phyloP scores from a whole-genome alignment of 495 filamentous ascomycete genomes.

The Lophium mytilinum region DNA sequence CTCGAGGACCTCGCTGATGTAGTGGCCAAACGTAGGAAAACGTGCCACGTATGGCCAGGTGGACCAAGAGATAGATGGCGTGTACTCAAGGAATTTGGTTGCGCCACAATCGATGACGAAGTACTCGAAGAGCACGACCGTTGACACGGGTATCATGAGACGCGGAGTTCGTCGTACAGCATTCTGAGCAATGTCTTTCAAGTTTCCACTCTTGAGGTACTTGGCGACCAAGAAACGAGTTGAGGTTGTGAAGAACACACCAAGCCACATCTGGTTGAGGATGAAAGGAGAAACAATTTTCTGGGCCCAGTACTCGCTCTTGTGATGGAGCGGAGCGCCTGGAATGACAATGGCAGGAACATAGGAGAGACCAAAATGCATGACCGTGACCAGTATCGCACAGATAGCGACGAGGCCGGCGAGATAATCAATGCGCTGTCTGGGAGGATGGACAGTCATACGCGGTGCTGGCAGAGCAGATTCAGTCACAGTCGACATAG shows the following conservation, averaged over 20 bases:
- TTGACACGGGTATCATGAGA: slow-evolving; percentile 35
- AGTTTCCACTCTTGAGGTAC: slow-evolving; percentile 33
- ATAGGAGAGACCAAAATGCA: slow-evolving; percentile 36
- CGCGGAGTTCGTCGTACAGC: slow-evolving; percentile 33
- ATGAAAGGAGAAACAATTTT: slow-evolving; percentile 33
- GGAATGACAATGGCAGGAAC: slow-evolving; percentile 30
- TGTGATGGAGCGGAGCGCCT: slow-evolving; percentile 28
- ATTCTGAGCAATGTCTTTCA: slow-evolving; percentile 34
- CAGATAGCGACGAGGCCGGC: slow-evolving; percentile 35
- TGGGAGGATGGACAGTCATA: slow-evolving; percentile 6
- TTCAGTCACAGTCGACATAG: slow-evolving; percentile 17
- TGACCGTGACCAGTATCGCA: slow-evolving; percentile 33
- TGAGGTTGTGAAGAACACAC: slow-evolving; percentile 38
- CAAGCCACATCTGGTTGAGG: slow-evolving; percentile 37
- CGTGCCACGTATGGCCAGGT: slow-evolving; percentile 35
- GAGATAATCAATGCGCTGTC: slow-evolving; percentile 37
- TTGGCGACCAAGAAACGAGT: slow-evolving; percentile 34
- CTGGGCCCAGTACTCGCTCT: slow-evolving; percentile 31
- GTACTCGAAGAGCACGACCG: slow-evolving; percentile 35
- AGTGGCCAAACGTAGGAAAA: slow-evolving; percentile 31
- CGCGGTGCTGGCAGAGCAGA: slow-evolving; percentile 18
- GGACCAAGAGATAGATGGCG: slow-evolving; percentile 39
- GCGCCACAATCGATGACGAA: slow-evolving; percentile 39
- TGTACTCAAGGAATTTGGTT: slow-evolving; percentile 34
- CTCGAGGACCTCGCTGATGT: slow-evolving; percentile 34